A percentile compares a stretch with the other conserved stretches of the same genome.
These are phyloP conservation scores for Penicillium herquei DNA, from an alignment of 495 filamentous ascomycete genomes.

Conservation along the genomic window DNA sequence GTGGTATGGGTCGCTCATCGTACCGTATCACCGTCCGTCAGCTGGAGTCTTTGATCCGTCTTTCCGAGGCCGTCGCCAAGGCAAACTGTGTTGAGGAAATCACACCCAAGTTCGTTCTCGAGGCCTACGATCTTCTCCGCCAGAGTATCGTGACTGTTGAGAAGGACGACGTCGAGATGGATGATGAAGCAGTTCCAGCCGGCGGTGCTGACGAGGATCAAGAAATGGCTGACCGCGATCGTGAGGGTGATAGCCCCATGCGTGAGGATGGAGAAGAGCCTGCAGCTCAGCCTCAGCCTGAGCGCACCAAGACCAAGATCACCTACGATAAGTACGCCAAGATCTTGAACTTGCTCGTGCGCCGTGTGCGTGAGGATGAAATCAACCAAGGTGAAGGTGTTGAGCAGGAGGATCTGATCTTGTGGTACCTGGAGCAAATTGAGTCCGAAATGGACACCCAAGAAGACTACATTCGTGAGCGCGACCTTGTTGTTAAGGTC, in stretches of 20 bases:
- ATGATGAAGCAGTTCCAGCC: constrained; percentile 57
- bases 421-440: constrained; percentile 95
- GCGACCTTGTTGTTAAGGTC: constrained; percentile 77
- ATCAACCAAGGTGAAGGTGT: constrained; percentile 75
- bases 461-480: constrained; percentile 77
- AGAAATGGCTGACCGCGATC: constrained; percentile 49
- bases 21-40: constrained; percentile 98
- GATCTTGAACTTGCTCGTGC: constrained; percentile 82
- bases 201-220: constrained; percentile 30
- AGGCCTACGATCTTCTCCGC: constrained; percentile 83
- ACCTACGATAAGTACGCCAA: constrained; percentile 93
- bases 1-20: constrained; percentile 85
- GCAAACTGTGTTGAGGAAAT: constrained; percentile 95
- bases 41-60: constrained; percentile 89
- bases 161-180: constrained; percentile 95
- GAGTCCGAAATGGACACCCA: constrained; percentile 78
- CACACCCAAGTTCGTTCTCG: constrained; percentile 76
- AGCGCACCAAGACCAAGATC: constrained; percentile 75
- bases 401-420: constrained; percentile 77
- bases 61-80: constrained; percentile 95
- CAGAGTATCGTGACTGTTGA: constrained; percentile 98
- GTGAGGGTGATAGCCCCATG: constrained; percentile 73
- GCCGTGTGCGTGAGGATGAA: constrained; percentile 76
- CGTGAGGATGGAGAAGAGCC: constrained; percentile 45
- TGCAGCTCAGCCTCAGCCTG: constrained; percentile 38